Evolutionary conservation across 257 asterid species (phyloP), one percentile per base, ranked within the genome.

Genomic region (Fraxinus excelsior): DNA sequence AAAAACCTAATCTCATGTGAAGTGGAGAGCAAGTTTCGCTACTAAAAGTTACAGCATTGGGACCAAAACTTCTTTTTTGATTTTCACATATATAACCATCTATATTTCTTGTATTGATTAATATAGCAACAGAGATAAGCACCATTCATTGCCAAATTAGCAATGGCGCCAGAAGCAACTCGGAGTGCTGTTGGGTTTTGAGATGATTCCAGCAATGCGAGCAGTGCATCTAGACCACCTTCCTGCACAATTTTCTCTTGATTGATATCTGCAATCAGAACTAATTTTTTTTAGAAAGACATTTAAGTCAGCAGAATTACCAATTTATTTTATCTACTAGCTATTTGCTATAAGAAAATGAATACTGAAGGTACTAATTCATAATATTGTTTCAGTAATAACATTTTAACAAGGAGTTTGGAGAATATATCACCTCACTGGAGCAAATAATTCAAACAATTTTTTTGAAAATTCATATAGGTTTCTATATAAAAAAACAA

Each of bases 141-240:
- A 94, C 98, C 98, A 32, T 92, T 92, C 98, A 94, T 94, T 62
- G 98, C 98, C 86, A 94, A 82, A 80, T 94, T 94, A 70, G 98
- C 98, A 82, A 94, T 86, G 60, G 98, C 98, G 46, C 98, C 98
- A 81, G 97, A 92, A 79, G 98, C 98, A 77, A 92, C 97, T 84
- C 98, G 84, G 76, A 92, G 92, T 78, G 90, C 86, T 44, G 97
- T 92, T 78, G 86, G 82, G 85, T 89, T 91, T 51, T 92, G 87
- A 7, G 98, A 90, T 79, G 94, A 91, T 81, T 90, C 93, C 68
- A 94, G 88, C 83, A 94, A 85, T 86, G 74, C 82, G 78, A 94
- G 92, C 80, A 94, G 76, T 67, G 97, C 96, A 82, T 92, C 97
- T 75, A 94, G 74, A 73, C 98, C 98, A 72, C 98, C 98, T 83